Evolutionary conservation across 2,329 filamentous ascomycete species (phyloP), one percentile per base, ranked within the genome.

Genomic region (Aspergillus carbonarius): DNA sequence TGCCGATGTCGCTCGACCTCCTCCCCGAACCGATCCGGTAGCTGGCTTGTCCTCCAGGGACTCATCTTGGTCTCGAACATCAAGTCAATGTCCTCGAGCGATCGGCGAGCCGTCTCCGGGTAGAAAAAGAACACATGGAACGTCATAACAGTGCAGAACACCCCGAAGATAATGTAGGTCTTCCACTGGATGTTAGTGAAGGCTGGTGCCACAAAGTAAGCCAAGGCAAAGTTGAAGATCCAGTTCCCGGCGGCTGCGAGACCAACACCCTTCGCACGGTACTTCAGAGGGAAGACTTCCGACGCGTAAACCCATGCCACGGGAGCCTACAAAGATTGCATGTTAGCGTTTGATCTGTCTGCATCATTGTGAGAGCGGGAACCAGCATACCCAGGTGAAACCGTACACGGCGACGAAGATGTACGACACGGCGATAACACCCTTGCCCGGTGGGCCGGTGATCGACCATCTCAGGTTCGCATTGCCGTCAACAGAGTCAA

Each of bases 91-190:
- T 93, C 89, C 70, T 93, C 90, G 0, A 93, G 83, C 0, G 88
- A 87, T 70, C 85, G 88, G 15, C 87, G 86, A 42, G 85, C 84
- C 0, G 89, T 92, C 74, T 92, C 84, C 0, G 88, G 88, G 58
- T 85, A 87, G 32, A 79, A 76, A 65, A 92, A 79, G 72, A 85
- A 84, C 68, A 90, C 86, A 71, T 92, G 88, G 53, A 92, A 71
- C 40, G 86, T 86, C 67, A 89, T 89, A 5, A 81, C 81, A 0
- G 81, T 82, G 69, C 89, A 91, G 78, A 92, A 91, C 4, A 87
- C 82, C 1, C 83, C 90, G 69, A 93, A 93, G 63, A 93, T 83
- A 72, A 92, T 85, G 75, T 92, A 93, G 60, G 86, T 87, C 67
- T 83, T 74, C 78, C 82, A 85, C 63, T 79, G 66, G 64, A 85